Conservation (phyloP, 2,329 filamentous ascomycete species). For the Ceratocystis papillata region DNA sequence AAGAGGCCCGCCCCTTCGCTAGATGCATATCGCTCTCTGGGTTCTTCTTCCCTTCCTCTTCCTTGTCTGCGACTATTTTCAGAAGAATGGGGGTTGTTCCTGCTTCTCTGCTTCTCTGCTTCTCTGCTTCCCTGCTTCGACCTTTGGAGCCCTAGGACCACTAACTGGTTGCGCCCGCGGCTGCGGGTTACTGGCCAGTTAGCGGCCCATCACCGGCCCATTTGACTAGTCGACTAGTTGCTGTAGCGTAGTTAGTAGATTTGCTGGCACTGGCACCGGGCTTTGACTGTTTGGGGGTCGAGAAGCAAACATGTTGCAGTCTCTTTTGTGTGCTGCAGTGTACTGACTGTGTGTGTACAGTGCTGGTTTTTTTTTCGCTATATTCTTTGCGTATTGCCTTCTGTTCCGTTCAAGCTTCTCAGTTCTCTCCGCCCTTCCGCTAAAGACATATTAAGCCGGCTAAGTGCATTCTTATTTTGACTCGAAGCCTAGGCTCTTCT, state of each 20-base stretch:
- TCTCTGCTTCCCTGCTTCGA: background rate
- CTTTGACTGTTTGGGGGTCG: no score
- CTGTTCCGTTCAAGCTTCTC: no score
- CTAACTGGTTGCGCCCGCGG: constrained; percentile 1
- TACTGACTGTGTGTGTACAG: no score
- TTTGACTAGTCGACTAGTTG: background rate
- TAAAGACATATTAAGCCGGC: no score
- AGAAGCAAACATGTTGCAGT: background rate
- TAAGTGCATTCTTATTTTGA: no score
- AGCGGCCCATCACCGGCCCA: background rate
- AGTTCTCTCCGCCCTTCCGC: no score
- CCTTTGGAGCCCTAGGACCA: background rate
- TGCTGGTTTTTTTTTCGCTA: background rate
- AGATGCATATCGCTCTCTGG: background rate
- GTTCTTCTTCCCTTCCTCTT: no score
- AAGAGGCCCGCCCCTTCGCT: background rate
- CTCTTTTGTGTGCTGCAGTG: background rate
- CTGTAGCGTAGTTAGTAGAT: background rate
- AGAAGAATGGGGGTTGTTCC: background rate
- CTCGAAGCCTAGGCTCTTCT: no score
- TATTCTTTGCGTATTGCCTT: background rate
- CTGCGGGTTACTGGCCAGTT: background rate
- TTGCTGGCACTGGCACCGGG: background rate
- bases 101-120: background rate
- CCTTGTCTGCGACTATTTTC: background rate